phyloP scores from a whole-genome alignment of 768 basidiomycete species.

The Russula virescens region DNA sequence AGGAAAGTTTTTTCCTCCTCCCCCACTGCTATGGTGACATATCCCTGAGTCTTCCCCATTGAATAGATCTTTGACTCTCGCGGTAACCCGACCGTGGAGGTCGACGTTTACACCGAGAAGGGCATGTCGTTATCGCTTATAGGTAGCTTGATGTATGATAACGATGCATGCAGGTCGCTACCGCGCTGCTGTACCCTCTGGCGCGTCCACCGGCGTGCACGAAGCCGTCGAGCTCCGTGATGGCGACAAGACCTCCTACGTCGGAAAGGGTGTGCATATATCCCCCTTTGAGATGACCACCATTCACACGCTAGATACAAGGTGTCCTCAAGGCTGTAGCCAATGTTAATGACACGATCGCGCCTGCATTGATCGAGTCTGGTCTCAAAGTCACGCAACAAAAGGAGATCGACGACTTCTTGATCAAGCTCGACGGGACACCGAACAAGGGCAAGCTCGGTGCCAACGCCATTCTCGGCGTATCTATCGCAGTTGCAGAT shows the following conservation, averaged over 20 bases:
- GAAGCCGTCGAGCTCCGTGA: slow-evolving; percentile 99
- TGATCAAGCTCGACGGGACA: slow-evolving; percentile 97
- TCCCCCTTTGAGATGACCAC: neutral
- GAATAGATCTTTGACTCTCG: slow-evolving; percentile 97
- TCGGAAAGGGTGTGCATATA: slow-evolving; percentile 78
- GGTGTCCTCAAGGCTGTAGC: slow-evolving; percentile 91
- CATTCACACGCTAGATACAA: slow-evolving; percentile 30
- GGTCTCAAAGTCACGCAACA: slow-evolving; percentile 81
- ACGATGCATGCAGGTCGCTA: slow-evolving; percentile 60
- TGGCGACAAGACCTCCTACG: slow-evolving; percentile 85
- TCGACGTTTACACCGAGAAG: slow-evolving; percentile 83
- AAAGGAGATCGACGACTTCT: slow-evolving; percentile 94
- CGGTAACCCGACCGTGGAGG: slow-evolving; percentile 96
- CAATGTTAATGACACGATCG: slow-evolving; percentile 91
- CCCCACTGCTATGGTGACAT: neutral
- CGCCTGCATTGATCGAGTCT: slow-evolving; percentile 80
- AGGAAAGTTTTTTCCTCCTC: slow-evolving; percentile 46
- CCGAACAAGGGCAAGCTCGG: slow-evolving; percentile 99
- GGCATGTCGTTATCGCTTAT: slow-evolving; percentile 41
- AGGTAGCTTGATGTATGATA: neutral
- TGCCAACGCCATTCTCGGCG: slow-evolving; percentile 98
- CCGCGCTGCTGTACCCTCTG: slow-evolving; percentile 94
- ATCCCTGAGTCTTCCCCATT: neutral
- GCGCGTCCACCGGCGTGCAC: slow-evolving; percentile 96
- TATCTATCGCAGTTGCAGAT: slow-evolving; percentile 91